Base-by-base conservation (phyloP, 257 asterid species). In the Ballota nigra region DNA sequence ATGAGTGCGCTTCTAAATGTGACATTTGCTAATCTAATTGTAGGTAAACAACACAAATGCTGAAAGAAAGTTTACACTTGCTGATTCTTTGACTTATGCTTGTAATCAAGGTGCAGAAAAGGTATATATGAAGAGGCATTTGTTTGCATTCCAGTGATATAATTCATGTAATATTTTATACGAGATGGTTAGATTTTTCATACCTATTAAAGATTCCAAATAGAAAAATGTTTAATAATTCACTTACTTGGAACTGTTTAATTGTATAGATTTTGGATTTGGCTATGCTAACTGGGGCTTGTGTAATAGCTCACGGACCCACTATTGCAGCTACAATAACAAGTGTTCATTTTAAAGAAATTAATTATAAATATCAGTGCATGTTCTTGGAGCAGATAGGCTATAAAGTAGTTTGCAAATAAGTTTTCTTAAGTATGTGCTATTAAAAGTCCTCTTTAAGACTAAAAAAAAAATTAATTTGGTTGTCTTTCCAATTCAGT, bases 1-100 rank as follows among this genome's bases (percentile, higher is more conserved):
- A 5, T 1, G 34, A 22, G 67, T 12, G 19, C 12, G 20, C 67
- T 60, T 70, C 38, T 36, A 16, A 43, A 36, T 41, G 6, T 63
- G 76, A 18, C 71, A 41, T 53, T 36, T 55, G 75, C 16, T 64
- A 19, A 41, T 33, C 43, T n/a, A 36, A 55, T 63, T 83, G 59
- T 75, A 91, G 99, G 99, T 95, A 53, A 95, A 92, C 82, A 95
- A 95, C 55, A 95, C 99, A 23, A 98, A 95, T 81, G 99, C 99
- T 20, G 99, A 95, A 86, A 98, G 99, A 29, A 80, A 98, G 67
- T 97, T 95, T 33, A 95, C 99, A 31, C 95, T 95, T 71, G 99
- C 99, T 5, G 98, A 95, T 81, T 97, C 99, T 58, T 82, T 95
- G 84, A 87, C 92, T 23, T 95, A 95, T 77, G 94, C 98, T 74